Evolutionary conservation across 2,329 filamentous ascomycete genomes (phyloP).

Genomic region (Colletotrichum australisinense): DNA sequence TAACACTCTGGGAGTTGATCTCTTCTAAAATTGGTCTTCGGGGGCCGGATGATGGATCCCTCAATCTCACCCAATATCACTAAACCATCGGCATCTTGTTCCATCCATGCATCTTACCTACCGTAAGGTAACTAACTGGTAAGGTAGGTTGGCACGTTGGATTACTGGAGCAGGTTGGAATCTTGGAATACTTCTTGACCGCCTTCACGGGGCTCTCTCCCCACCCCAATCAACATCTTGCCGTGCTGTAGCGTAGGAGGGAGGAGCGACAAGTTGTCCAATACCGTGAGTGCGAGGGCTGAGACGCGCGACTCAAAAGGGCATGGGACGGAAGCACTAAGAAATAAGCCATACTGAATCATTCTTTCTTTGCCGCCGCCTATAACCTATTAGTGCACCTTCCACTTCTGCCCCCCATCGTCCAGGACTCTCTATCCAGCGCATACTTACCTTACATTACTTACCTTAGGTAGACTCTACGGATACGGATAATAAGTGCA

Average conservation of each 20-base stretch:
- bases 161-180: no score
- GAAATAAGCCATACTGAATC: constrained; percentile 6
- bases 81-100: not conserved
- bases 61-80: constrained; percentile 15
- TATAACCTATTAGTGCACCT: not conserved
- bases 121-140: no score
- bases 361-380: constrained; percentile 6
- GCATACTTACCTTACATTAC: no score
- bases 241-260: not conserved
- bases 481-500: not conserved
- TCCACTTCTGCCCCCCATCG: not conserved
- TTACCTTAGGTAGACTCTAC: not conserved
- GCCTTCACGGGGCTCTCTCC: not conserved
- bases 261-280: not conserved
- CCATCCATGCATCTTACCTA: no score
- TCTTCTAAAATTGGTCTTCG: not conserved
- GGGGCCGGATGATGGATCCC: not conserved
- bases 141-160: no score
- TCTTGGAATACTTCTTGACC: not conserved
- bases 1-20: not conserved
- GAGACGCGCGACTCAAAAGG: constrained; percentile 12
- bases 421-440: no score
- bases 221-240: constrained; percentile 3
- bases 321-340: constrained; percentile 15
- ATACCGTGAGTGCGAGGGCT: constrained; percentile 9